Evolutionary conservation across 2,329 filamentous ascomycete genomes (phyloP), one percentile per base, ranked within the genome.

Genomic region (Penicillium expansum): DNA sequence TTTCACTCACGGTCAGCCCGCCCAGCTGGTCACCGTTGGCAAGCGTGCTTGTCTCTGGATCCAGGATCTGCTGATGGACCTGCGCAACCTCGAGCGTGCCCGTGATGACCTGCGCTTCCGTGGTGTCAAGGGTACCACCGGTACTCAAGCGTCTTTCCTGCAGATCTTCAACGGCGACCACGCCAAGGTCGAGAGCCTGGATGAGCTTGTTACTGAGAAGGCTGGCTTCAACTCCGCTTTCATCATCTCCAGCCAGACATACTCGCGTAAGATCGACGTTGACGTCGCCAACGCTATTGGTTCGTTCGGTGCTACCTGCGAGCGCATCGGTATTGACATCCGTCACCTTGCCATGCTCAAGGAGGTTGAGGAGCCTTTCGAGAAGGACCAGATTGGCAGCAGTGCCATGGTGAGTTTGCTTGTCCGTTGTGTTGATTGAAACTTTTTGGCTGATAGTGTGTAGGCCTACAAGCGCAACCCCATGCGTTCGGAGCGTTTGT

Each of bases 281-380:
- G 81, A 87, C 55, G 80, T 96, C n/a, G 83, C 87, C 66, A 92
- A 94, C 69, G 90, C 89, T n/a, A 79, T 96, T 33, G 82, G 83
- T 32, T 90, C 86, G 1, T 86, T 96, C 50, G 92, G 90, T 24
- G 83, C 90, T n/a, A 91, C 90, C 0, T 89, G 86, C 48, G 83
- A 90, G 69, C 85, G 87, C 58, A 92, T 95, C 59, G 83, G 85
- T 48, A 82, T 82, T 45, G 89, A 93, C 67, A 89, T 94, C 63
- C 82, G 89, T 48, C 87, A 90, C 69, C 79, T 93, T 47, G 87
- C 88, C 6, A 80, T 83, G 68, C 83, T 86, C 76, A 95, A 96
- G 80, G 91, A 95, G 74, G 79, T 94, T 57, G 92, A 95, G 70
- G 90, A 92, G 79, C 90, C 90, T 0, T 90, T 91, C 66, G 89